Percentiles rank a stretch among this genome's conserved stretches.
Conservation (phyloP, 116 monocot genomes). For the Trichopus zeylanicus region DNA sequence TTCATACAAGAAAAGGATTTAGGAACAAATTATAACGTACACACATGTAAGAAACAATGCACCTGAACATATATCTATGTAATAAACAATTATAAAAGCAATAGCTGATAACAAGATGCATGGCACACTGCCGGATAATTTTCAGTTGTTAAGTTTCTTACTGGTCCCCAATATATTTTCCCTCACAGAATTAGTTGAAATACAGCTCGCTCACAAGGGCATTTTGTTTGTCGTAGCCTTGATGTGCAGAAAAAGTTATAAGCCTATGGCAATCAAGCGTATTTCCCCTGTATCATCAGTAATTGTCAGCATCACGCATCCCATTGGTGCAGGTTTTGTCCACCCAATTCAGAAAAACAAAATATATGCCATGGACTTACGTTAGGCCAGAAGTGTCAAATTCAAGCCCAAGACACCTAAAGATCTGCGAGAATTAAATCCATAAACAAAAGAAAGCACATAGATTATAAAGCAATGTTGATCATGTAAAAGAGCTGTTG, state of each 20-base stretch:
- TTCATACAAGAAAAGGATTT: too few species aligned
- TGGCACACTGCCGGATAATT: too few species aligned
- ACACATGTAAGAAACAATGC: too few species aligned
- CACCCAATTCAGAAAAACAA: background rate
- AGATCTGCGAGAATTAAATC: slow-evolving; percentile 54
- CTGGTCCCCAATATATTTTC: slow-evolving; percentile 82
- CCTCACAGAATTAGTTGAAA: slow-evolving; percentile 56
- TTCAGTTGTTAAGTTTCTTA: too few species aligned
- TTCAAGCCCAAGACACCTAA: slow-evolving; percentile 52
- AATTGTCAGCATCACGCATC: background rate
- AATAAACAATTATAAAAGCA: too few species aligned
- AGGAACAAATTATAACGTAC: too few species aligned
- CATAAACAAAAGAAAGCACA: too few species aligned
- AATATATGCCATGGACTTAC: slow-evolving; percentile 30
- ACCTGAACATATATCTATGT: too few species aligned
- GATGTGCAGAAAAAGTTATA: slow-evolving; percentile 62
- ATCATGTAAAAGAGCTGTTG: background rate
- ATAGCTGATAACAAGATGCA: too few species aligned
- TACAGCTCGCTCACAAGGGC: slow-evolving; percentile 76
- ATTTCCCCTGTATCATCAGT: slow-evolving; percentile 53
- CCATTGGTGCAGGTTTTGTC: background rate
- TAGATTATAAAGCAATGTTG: too few species aligned
- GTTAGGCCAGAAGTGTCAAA: slow-evolving; percentile 66
- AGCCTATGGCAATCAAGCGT: slow-evolving; percentile 88
- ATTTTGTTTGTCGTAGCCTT: slow-evolving; percentile 82